These are phyloP conservation scores for Halophytophthora polymorphica DNA, from an alignment of 352 stramenopile genomes.

Conservation along the genomic window DNA sequence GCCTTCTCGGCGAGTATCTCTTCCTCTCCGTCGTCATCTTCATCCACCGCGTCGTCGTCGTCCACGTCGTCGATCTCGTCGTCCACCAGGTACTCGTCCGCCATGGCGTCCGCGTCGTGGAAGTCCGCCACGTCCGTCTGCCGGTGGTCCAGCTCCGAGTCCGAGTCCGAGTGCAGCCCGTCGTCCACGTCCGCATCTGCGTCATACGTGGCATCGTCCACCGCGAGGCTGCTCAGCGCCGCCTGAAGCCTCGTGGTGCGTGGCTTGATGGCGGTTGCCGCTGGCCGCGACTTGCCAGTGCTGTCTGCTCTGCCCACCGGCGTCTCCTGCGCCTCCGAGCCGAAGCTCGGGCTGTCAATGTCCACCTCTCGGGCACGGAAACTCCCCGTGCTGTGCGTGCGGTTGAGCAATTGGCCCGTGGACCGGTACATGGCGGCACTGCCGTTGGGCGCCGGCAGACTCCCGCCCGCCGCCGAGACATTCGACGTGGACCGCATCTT, in stretches of 20 bases:
- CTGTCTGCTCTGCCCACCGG: conserved; percentile 12
- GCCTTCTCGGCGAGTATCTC: conserved; percentile 18
- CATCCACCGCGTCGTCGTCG: conserved; percentile 45
- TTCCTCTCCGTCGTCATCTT: conserved; percentile 33
- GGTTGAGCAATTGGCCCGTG: conserved; percentile 29
- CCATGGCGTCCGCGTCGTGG: conserved; percentile 34
- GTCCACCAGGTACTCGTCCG: conserved; percentile 36
- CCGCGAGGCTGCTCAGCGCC: conserved; percentile 42
- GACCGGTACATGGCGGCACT: conserved; percentile 39
- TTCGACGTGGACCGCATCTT: conserved; percentile 38
- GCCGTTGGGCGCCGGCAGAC: conserved; percentile 14
- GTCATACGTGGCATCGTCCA: conserved; percentile 54
- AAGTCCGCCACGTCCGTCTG: conserved; percentile 43
- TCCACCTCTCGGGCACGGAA: conserved; percentile 48
- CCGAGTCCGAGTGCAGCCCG: conserved; percentile 34
- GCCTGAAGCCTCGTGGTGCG: conserved; percentile 35
- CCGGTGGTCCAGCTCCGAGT: conserved; percentile 41
- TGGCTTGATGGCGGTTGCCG: neutral
- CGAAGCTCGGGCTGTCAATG: conserved; percentile 31
- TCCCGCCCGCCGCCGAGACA: conserved; percentile 5
- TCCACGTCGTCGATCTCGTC: conserved; percentile 35
- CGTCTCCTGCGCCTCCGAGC: conserved; percentile 3
- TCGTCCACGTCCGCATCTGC: conserved; percentile 26
- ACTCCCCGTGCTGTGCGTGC: conserved; percentile 34
- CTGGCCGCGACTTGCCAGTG: no score